Evolutionary conservation across 306 rosid genomes (phyloP).

Genomic region (Castanea sativa): DNA sequence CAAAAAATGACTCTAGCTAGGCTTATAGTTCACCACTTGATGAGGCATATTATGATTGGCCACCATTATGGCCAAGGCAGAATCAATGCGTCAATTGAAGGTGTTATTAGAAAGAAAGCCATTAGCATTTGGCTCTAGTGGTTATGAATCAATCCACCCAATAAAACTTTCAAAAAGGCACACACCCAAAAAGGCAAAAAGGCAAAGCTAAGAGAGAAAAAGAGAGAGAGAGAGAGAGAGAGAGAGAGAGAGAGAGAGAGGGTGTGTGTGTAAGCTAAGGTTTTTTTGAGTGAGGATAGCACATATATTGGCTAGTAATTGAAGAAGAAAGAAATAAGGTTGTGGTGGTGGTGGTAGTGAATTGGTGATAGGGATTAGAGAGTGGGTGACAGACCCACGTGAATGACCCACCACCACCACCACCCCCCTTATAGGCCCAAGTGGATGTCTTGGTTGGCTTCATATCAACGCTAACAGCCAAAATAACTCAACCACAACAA

Average conservation of each 20-base stretch:
- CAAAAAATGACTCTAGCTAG: background rate
- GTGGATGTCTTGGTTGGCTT: conserved; percentile 79
- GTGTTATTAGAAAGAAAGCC: conserved; percentile 25
- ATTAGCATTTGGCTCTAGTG: conserved; percentile 37
- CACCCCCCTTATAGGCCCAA: conserved; percentile 21
- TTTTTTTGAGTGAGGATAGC: conserved; percentile 42
- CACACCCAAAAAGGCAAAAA: conserved; percentile 32
- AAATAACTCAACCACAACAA: conserved; percentile 44
- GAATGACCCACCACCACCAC: conserved; percentile 61
- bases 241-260: background rate
- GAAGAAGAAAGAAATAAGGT: conserved; percentile 5
- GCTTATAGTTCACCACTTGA: background rate
- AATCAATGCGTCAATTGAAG: conserved; percentile 9
- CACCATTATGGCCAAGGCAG: conserved; percentile 19
- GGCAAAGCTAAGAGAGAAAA: conserved; percentile 21
- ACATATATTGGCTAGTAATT: conserved; percentile 46
- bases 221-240: conserved; percentile 25
- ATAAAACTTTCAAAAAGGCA: conserved; percentile 39
- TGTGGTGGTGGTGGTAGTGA: conserved; percentile 27
- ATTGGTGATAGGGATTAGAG: conserved; percentile 21
- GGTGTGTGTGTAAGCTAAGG: background rate
- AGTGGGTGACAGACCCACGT: conserved; percentile 90
- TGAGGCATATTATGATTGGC: conserved; percentile 33
- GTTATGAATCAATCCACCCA: conserved; percentile 43
- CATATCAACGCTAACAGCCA: conserved; percentile 89